Percentiles rank a stretch among this genome's conserved stretches.
Evolutionary conservation across 768 basidiomycete genomes (phyloP).

Genomic region (Mycena epipterygia): DNA sequence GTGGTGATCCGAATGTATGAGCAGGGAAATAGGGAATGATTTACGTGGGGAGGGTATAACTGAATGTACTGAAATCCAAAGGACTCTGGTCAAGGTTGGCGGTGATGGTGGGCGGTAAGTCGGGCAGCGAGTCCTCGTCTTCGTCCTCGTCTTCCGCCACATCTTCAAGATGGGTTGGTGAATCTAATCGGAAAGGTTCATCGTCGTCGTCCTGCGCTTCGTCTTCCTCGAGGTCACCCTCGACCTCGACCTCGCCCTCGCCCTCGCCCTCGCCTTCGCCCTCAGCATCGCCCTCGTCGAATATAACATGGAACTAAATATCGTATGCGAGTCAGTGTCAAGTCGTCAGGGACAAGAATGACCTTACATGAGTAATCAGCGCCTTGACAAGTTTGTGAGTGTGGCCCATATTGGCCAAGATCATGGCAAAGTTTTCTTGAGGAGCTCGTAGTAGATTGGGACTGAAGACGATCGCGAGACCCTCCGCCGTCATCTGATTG

Average conservation of each 20-base stretch:
- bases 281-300: constrained; percentile 78
- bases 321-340: constrained; percentile 1
- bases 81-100: constrained; percentile 30
- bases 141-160: constrained; percentile 30
- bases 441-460: constrained; percentile 85
- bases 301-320: constrained; percentile 74
- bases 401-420: constrained; percentile 84
- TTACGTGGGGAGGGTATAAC: constrained; percentile 28
- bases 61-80: constrained; percentile 28
- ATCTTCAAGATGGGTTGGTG: constrained; percentile 31
- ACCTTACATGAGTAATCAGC: constrained; percentile 80
- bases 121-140: neutral
- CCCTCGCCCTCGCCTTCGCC: constrained; percentile 85
- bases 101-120: constrained; percentile 30
- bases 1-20: constrained; percentile 24
- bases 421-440: constrained; percentile 82
- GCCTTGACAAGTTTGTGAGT: constrained; percentile 83
- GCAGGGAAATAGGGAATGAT: constrained; percentile 1
- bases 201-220: constrained; percentile 72
- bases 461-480: constrained; percentile 88
- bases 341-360: constrained; percentile 3
- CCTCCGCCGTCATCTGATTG: constrained; percentile 92
- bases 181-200: constrained; percentile 27
- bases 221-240: constrained; percentile 75
- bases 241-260: constrained; percentile 75